Evolutionary conservation across 441 rosid genomes (phyloP), one percentile per base, ranked within the genome.

Genomic region (Gossypium trilobum): DNA sequence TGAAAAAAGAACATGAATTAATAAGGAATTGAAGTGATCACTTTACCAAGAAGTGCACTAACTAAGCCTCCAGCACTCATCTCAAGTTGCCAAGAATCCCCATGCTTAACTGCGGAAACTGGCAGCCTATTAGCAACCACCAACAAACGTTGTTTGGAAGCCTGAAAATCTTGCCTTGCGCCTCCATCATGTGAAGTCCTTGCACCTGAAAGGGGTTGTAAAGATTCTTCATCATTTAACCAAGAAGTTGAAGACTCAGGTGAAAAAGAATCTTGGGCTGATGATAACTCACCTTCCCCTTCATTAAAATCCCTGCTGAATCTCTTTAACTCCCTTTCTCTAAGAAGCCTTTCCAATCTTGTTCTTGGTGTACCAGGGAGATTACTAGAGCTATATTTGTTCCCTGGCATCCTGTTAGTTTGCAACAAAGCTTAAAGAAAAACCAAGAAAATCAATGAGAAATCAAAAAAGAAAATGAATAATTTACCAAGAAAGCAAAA

Each of bases 51-150:
- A 77, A 90, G 91, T 54, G 95, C 92, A 73, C 80, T 83, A 72
- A 90, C 92, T 20, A 90, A 78, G 8, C 95, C 95, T 10, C 92
- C 91, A 20, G 78, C 87, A 79, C 91, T 90, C 1, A 87, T 83
- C 75, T 90, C 91, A 48, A 90, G 86, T 8, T 82, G 82, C 95
- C 95, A 90, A 1, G 85, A 77, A 67, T 81, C 85, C 20, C 88
- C 87, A 66, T 57, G 81, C 76, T 91, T 81, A 68, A 78, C 75
- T 8, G 95, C 95, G 52, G 91, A 88, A 54, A 90, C 92, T 0
- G 95, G 95, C 65, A 90, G 63, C 79, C 95, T 83, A 66, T 90
- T 90, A 73, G 95, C 91, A 68, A 90, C 95, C 74, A 90, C 95
- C 79, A 90, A 74, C n/a, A 90, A 75, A 4, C 95, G 82, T 65